Evolutionary conservation across 306 rosid species (phyloP), one percentile per base, ranked within the genome.

Genomic region (Corylus avellana): DNA sequence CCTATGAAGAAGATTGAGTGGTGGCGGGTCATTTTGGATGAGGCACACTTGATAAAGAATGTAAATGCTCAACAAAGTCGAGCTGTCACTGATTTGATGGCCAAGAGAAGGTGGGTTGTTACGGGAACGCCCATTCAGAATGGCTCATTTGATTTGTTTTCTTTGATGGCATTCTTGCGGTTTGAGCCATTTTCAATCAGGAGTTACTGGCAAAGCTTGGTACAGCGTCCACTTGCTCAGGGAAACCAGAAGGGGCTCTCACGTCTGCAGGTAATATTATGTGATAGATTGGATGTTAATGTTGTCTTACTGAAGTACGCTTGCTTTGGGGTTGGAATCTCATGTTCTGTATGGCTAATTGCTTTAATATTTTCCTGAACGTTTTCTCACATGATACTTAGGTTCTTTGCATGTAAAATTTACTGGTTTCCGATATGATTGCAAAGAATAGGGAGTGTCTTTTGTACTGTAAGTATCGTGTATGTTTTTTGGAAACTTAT

Each of bases 71-170:
- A 46, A 58, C 95, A 86, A 75, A 91, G 86, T 71, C 74, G 39
- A 12, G 90, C 92, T 8, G 90, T 93, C 20, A 73, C 71, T n/a
- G 72, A 71, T 9, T 75, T 93, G 77, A 83, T 73, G 50, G 90
- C 89, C 42, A 77, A 81, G 79, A 82, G 89, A 72, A 91, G 92
- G 84, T 93, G 98, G 98, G 95, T 86, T 29, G 95, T 93, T 48
- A 91, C 98, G 0, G 97, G 98, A 64, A 90, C 95, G 8, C 98
- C 93, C 0, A 86, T 93, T 70, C 98, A 90, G 72, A 91, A 81
- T 84, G 94, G 91, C 47, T 88, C 89, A 18, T 81, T 80, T 77
- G 97, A 93, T 87, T 81, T 93, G 82, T 93, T 86, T 77, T 86
- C 98, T 55, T 84, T 93, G 62, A 93, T 93, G 97, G 84, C 88